Percentiles rank a stretch among this genome's conserved stretches.
Conservation (phyloP, 1,284 basidiomycete genomes). For the Pseudozyma flocculosa region DNA sequence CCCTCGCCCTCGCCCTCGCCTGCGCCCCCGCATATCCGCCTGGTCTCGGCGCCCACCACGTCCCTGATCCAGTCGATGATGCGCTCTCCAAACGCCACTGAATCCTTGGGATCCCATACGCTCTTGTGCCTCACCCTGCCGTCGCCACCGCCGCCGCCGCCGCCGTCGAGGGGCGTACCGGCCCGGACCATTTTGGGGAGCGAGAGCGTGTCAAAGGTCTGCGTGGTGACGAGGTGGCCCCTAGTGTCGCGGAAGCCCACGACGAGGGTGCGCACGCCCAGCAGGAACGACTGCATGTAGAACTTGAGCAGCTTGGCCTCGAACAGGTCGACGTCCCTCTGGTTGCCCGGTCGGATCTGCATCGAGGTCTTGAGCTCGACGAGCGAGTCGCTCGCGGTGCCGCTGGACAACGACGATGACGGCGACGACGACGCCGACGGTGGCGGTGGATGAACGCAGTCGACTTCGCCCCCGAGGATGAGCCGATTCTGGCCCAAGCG, state of each 20-base stretch:
- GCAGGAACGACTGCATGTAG: slow-evolving; percentile 81
- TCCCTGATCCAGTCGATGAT: slow-evolving; percentile 67
- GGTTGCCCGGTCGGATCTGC: slow-evolving; percentile 62
- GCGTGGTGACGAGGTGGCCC: slow-evolving; percentile 61
- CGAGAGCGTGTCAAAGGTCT: slow-evolving; percentile 57
- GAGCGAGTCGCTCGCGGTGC: slow-evolving; percentile 59
- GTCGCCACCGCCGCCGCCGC: slow-evolving; percentile 67
- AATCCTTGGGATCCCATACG: slow-evolving; percentile 74
- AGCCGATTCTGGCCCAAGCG: slow-evolving; percentile 78
- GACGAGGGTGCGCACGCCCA: slow-evolving; percentile 79
- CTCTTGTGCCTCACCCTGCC: slow-evolving; percentile 68
- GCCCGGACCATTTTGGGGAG: slow-evolving; percentile 55
- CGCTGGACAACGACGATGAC: too few species aligned
- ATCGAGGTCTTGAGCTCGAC: slow-evolving; percentile 93
- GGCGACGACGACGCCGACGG: too few species aligned
- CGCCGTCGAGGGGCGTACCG: slow-evolving; percentile 63
- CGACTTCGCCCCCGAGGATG: slow-evolving; percentile 90
- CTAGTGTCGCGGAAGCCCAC: slow-evolving; percentile 85
- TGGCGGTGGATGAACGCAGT: slow-evolving; percentile 67
- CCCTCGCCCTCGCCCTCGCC: too few species aligned
- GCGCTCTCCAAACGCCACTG: slow-evolving; percentile 71
- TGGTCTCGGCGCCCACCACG: slow-evolving; percentile 7
- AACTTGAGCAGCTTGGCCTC: slow-evolving; percentile 82
- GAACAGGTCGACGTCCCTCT: slow-evolving; percentile 63
- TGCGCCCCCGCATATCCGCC: neutral